Base-by-base conservation (phyloP, 495 filamentous ascomycete genomes). In the Penicillium canariense region DNA sequence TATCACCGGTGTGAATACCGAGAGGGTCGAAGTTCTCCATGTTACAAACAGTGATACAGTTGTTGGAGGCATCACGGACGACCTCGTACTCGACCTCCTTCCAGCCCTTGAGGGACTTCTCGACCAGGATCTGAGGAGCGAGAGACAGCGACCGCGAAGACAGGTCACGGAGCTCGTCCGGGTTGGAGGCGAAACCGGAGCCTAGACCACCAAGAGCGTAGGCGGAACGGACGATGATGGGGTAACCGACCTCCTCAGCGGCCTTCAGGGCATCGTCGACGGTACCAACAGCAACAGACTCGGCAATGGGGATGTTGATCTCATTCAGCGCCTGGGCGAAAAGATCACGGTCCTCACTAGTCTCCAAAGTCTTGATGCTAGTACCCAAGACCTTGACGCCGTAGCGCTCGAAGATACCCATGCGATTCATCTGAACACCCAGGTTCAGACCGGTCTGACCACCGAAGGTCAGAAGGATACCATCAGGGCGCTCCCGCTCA, bases 21-120 rank as follows among this genome's bases (percentile, higher is more conserved):
- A 97, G 80, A 32, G 93, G 93, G 67, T 97, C 93, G 67, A 97
- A 97, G 76, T 97, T 97, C 77, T 97, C 93, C 93, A 97, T 97
- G 77, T 97, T 97, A 79, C 93, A 97, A 40, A 97, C 93, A 15
- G 93, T 97, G 61, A 97, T 97, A 72, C 94, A 97, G 77, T 97
- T 97, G 80, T 97, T 94, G 61, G 84, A 81, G 40, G 87, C 88
- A 71, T 97, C 93, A 52, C 93, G 85, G 32, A 97, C 93, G 30
- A 97, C 93, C 70, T 97, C 93, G 67, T 97, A 97, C 70, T 97
- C 93, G 50, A 96, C 88, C 73, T 97, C 93, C 75, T 97, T 97
- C 93, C 93, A 98, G 62, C 93, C 93, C 76, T 97, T 97, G 45
- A 98, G 84, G n/a, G 92, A 96, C 77, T 98, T 98, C 79, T 98